These are phyloP conservation scores for Solanum etuberosum DNA, from an alignment of 257 asterid genomes.

Conservation along the genomic window DNA sequence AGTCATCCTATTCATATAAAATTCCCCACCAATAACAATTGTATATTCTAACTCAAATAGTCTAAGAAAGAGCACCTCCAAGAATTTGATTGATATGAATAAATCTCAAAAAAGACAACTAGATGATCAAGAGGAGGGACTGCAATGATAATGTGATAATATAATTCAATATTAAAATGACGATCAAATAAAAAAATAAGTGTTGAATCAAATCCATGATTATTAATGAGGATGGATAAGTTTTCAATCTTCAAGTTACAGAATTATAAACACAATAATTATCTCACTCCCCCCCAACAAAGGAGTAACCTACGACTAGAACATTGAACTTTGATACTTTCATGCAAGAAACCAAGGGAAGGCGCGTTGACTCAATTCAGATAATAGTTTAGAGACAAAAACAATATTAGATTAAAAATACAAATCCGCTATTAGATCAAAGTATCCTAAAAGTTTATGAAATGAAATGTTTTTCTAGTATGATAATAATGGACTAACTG, in stretches of 20 bases:
- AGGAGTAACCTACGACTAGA: constrained; percentile 31
- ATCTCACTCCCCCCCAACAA: constrained; percentile 9
- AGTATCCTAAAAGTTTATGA: constrained; percentile 26
- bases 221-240: constrained; percentile 11
- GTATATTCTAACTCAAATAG: too few species aligned
- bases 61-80: too few species aligned
- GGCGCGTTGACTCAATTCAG: constrained; percentile 28
- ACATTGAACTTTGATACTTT: neutral
- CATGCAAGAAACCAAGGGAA: constrained; percentile 10
- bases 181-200: constrained; percentile 31
- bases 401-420: neutral
- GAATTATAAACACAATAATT: constrained; percentile 35
- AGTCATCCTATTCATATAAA: too few species aligned
- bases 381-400: neutral
- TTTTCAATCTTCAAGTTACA: constrained; percentile 10
- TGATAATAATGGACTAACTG: constrained; percentile 23
- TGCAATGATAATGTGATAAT: constrained; percentile 21
- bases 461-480: constrained; percentile 24
- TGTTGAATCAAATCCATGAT: constrained; percentile 11
- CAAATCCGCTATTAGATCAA: neutral
- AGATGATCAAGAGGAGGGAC: too few species aligned
- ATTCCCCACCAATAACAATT: too few species aligned
- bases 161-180: constrained; percentile 3
- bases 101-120: too few species aligned
- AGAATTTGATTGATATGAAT: too few species aligned